Base-by-base conservation (phyloP, 2,329 filamentous ascomycete species). In the Botrytis elliptica region DNA sequence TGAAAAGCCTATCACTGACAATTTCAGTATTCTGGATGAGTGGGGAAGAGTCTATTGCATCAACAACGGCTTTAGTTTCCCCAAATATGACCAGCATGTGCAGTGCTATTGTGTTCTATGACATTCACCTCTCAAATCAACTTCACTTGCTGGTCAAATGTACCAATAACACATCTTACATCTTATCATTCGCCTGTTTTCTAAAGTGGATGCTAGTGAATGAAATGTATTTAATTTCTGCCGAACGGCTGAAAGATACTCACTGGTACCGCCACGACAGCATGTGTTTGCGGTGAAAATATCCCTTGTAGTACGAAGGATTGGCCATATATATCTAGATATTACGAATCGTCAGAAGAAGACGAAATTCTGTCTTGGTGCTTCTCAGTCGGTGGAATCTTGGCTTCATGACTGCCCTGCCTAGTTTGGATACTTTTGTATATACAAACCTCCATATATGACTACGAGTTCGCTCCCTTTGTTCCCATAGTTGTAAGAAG, bases 221-320 rank as follows among this genome's bases (percentile, higher is more conserved):
- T 16, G 49, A 16, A 14, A 12, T 4, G 1, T 16, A 12, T 16
- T 5, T 14, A 7, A 52, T 52, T 1, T 52, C 49, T 52, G 25
- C 1, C 49, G 12, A 52, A n/a, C 1, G 12, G 12, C 49, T n/a
- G 10, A 52, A 14, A n/a, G 4, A n/a, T n/a, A n/a, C 5, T 4
- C 4, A n/a, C 7, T n/a, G 25, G 25, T n/a, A 0, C 25, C 5
- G 25, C 12, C 12, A 55, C 10, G 4, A 55, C 6, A n/a, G 0
- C 49, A n/a, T 16, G 1, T 14, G 25, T 55, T 14, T 16, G 25
- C 12, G 2, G 5, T 4, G 49, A 55, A 20, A 49, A 52, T 5
- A 16, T 3, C 0, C 5, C 12, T 3, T 14, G 25, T n/a, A 12
- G 5, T n/a, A 9, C 0, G 10, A n/a, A 52, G 0, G 3, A 16